These are phyloP conservation scores for Cercospora sojina DNA, from an alignment of 2,329 filamentous ascomycete species.

Conservation along the genomic window DNA sequence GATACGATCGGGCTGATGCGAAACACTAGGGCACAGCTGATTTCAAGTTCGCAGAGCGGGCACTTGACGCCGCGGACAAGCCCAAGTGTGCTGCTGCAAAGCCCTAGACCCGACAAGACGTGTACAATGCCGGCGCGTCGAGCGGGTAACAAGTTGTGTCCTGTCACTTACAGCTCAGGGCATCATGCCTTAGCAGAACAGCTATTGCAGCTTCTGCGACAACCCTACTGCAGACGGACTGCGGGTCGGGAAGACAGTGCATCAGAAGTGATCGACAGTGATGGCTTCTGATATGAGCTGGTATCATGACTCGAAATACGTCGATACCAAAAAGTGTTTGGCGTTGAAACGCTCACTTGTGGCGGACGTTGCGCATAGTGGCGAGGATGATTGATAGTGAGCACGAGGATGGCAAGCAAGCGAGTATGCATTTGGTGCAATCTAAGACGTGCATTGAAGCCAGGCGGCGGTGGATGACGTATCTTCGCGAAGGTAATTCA, in stretches of 20 bases:
- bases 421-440: not conserved
- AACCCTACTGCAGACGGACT: constrained; percentile 1
- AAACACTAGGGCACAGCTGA: not conserved
- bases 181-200: constrained; percentile 4
- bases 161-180: not conserved
- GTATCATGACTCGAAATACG: constrained; percentile 1
- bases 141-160: not conserved
- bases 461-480: not conserved
- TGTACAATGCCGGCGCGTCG: not conserved
- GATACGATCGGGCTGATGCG: not conserved
- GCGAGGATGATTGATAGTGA: not conserved
- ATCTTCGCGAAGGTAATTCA: not conserved
- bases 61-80: not conserved
- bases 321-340: not conserved
- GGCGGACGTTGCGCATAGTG: not conserved
- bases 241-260: not conserved
- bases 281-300: constrained; percentile 1
- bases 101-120: not conserved
- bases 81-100: not conserved
- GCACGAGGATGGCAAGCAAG: not conserved
- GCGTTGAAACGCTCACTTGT: not conserved
- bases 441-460: not conserved
- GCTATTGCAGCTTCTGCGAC: constrained; percentile 11
- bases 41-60: not conserved
- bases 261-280: constrained; percentile 7